Evolutionary conservation across 2,329 filamentous ascomycete species (phyloP).

Genomic region (Phialemoniopsis sp.): DNA sequence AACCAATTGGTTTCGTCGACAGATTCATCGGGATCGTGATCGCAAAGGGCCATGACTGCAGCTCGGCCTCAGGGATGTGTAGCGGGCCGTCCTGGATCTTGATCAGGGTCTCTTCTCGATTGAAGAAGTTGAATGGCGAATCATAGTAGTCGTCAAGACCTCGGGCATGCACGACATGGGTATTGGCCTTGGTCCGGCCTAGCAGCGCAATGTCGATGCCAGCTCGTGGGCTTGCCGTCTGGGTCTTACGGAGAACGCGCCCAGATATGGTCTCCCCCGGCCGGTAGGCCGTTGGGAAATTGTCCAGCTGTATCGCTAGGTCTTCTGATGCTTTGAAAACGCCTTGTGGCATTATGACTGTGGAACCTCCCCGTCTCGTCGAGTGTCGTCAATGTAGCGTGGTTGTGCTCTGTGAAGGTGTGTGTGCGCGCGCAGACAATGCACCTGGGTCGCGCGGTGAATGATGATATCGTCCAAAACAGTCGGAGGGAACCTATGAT

Average conservation of each 20-base stretch:
- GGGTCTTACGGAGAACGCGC: slow-evolving; percentile 12
- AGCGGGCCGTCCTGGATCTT: slow-evolving; percentile 15
- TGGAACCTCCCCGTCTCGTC: no score
- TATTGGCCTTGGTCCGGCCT: slow-evolving; percentile 20
- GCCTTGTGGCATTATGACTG: no score
- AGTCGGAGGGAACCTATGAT: no score
- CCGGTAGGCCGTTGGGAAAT: no score
- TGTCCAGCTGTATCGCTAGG: no score
- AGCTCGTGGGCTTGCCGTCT: slow-evolving; percentile 13
- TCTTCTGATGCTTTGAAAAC: no score
- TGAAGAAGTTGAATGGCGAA: slow-evolving; percentile 17
- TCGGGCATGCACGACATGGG: slow-evolving; percentile 12
- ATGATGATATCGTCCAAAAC: no score
- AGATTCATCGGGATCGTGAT: slow-evolving; percentile 17
- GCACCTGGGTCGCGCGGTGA: no score
- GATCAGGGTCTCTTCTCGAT: neutral
- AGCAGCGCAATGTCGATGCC: slow-evolving; percentile 13
- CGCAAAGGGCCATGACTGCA: slow-evolving; percentile 19
- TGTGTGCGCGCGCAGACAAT: no score
- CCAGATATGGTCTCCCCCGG: slow-evolving; percentile 20
- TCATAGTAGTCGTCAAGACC: neutral
- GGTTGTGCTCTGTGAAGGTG: no score
- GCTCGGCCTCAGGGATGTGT: slow-evolving; percentile 10
- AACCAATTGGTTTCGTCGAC: neutral
- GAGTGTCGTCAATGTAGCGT: no score